Base-by-base conservation (phyloP, 2,329 filamentous ascomycete genomes). In the Colletotrichum phormii region DNA sequence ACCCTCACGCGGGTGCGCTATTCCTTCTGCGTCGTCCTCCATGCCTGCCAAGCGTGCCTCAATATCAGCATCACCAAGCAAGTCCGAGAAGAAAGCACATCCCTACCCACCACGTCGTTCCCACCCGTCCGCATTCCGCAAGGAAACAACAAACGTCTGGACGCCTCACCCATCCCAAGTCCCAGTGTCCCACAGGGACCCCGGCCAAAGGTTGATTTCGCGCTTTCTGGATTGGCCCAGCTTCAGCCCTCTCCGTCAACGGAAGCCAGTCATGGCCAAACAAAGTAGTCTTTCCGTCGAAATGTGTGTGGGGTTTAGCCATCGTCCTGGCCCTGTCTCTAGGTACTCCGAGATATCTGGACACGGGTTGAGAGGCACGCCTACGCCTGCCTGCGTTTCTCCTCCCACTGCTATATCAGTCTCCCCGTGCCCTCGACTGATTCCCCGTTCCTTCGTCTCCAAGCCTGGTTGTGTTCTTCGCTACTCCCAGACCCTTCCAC, bases 231-330 rank as follows among this genome's bases (percentile, higher is more conserved):
- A 67, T 60, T 49, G 65, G 70, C 26, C 53, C 66, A 70, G 65
- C 54, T 64, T 60, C 70, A 64, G 70, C 65, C 59, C 59, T 64
- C 65, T 72, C 59, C 59, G 70, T 72, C 70, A 60, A 68, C 49
- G 33, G 70, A 60, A 60, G 24, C 59, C 64, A n/a, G 29, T 46
- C 51, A 63, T 69, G 49, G 59, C 13, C 49, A 24, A 46, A 60
- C 42, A 60, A 60, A 33, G 13, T 46, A 55, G 70, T 60, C 54
- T 54, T 57, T 54, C 46, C 64, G 12, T 18, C 24, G 6, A 33
- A 29, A 42, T 55, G 53, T 64, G 65, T 42, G 60, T 59, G 60
- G 46, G n/a, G 26, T 63, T 42, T 60, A 9, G 35, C 29, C 18
- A 49, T 49, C 29, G 26, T 64, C 12, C 31, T 35, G 29, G 15